phyloP scores from a whole-genome alignment of 208 protist species.

The Strigomonas culicis region DNA sequence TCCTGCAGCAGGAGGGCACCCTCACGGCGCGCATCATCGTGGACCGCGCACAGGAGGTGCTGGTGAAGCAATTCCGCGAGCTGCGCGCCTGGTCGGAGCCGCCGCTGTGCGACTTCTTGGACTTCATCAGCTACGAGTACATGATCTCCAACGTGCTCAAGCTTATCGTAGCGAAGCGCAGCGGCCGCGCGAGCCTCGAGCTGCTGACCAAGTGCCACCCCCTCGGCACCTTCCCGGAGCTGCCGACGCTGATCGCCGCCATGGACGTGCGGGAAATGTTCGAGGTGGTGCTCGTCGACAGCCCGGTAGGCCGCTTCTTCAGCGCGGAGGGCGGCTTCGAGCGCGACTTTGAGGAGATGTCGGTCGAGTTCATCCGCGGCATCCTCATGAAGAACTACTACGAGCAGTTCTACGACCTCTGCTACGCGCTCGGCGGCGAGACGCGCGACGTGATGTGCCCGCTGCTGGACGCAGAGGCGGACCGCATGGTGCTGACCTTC shows the following conservation, averaged over 20 bases:
- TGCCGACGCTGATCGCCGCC: conserved; percentile 92
- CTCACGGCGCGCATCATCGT: conserved; percentile 91
- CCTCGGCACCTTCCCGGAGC: conserved; percentile 95
- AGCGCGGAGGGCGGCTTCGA: conserved; percentile 72
- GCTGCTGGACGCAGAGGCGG: conserved; percentile 95
- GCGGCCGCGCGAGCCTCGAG: conserved; percentile 75
- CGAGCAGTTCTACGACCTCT: conserved; percentile 98
- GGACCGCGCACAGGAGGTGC: conserved; percentile 91
- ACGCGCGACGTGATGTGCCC: conserved; percentile 91
- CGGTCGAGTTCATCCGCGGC: conserved; percentile 98
- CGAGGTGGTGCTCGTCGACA: conserved; percentile 97
- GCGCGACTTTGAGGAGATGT: conserved; percentile 88
- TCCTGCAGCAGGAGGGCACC: conserved; percentile 95
- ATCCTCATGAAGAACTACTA: conserved; percentile 98
- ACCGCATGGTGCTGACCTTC: conserved; percentile 97
- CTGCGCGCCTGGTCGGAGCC: conserved; percentile 92
- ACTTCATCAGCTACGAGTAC: conserved; percentile 99
- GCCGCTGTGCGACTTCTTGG: conserved; percentile 96
- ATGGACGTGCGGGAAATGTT: conserved; percentile 95
- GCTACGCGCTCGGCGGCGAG: conserved; percentile 79
- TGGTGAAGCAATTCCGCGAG: conserved; percentile 96
- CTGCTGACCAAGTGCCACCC: conserved; percentile 97
- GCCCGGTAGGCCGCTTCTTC: conserved; percentile 92
- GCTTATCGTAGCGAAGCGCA: conserved; percentile 86
- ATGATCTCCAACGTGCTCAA: conserved; percentile 96